Percentiles rank a stretch among this genome's conserved stretches.
phyloP scores from a whole-genome alignment of 352 stramenopile species.

The Pythium volutum region DNA sequence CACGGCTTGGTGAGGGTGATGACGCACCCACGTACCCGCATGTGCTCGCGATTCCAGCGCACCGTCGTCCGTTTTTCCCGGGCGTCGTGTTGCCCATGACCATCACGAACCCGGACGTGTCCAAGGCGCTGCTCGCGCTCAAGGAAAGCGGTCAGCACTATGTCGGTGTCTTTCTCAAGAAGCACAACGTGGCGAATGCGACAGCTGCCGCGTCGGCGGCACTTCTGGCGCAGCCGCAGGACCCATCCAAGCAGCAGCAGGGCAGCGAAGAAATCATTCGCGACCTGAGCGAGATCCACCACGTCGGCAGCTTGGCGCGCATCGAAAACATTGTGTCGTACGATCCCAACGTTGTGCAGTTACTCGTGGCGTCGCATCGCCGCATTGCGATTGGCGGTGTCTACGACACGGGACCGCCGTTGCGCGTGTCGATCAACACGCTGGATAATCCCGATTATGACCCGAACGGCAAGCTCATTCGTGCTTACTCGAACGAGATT shows the following conservation, averaged over 20 bases:
- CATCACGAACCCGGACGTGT: constrained; percentile 82
- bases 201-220: constrained; percentile 8
- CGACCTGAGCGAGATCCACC: constrained; percentile 92
- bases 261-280: constrained; percentile 87
- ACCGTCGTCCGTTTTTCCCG: constrained; percentile 79
- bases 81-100: constrained; percentile 83
- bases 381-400: constrained; percentile 81
- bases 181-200: constrained; percentile 28
- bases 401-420: constrained; percentile 53
- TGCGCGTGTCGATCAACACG: constrained; percentile 67
- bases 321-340: constrained; percentile 91
- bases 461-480: constrained; percentile 87
- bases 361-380: constrained; percentile 88
- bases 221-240: constrained; percentile 14
- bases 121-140: constrained; percentile 87
- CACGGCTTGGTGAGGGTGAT: constrained; percentile 60
- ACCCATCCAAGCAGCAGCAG: constrained; percentile 35
- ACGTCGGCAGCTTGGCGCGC: constrained; percentile 95
- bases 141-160: constrained; percentile 88
- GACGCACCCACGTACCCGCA: constrained; percentile 66
- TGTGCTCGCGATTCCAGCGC: constrained; percentile 73
- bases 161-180: constrained; percentile 94
- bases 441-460: constrained; percentile 72
- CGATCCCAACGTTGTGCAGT: constrained; percentile 66
- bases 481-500: constrained; percentile 98